These are phyloP conservation scores for Pisolithus microcarpus DNA, from an alignment of 768 basidiomycete genomes.

Conservation along the genomic window DNA sequence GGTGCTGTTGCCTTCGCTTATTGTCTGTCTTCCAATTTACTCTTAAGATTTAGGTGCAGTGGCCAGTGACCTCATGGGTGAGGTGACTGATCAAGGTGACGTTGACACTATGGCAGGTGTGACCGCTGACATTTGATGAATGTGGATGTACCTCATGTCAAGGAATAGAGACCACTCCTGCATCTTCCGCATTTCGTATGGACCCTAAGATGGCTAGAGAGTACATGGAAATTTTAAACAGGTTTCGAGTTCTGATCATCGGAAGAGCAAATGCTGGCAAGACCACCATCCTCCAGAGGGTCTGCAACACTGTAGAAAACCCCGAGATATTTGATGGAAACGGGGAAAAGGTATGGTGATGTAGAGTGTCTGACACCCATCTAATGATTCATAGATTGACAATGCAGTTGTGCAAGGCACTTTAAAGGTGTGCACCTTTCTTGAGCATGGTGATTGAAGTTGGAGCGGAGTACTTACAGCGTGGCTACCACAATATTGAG, in stretches of 20 bases:
- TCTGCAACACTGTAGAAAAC: slow-evolving; percentile 30
- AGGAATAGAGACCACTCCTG: too few species aligned
- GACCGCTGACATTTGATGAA: too few species aligned
- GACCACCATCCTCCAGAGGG: slow-evolving; percentile 33
- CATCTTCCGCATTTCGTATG: background rate
- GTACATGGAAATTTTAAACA: background rate
- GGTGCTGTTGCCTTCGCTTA: too few species aligned
- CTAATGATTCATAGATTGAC: slow-evolving; percentile 1
- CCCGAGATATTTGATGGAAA: slow-evolving; percentile 20
- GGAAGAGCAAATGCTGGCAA: slow-evolving; percentile 36
- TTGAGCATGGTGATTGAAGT: background rate
- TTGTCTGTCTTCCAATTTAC: too few species aligned
- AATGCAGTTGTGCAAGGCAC: background rate
- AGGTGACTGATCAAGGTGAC: too few species aligned
- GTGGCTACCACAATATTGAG: slow-evolving; percentile 30
- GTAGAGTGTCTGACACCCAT: background rate
- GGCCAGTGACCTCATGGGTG: too few species aligned
- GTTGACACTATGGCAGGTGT: too few species aligned
- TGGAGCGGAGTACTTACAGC: background rate
- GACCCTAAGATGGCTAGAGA: background rate
- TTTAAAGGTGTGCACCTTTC: background rate
- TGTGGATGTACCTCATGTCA: too few species aligned
- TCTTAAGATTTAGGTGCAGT: too few species aligned
- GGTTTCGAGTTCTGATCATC: slow-evolving; percentile 34
- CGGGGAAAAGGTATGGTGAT: slow-evolving; percentile 12